Conservation (phyloP, 2,329 filamentous ascomycete genomes). For the Colletotrichum horii region DNA sequence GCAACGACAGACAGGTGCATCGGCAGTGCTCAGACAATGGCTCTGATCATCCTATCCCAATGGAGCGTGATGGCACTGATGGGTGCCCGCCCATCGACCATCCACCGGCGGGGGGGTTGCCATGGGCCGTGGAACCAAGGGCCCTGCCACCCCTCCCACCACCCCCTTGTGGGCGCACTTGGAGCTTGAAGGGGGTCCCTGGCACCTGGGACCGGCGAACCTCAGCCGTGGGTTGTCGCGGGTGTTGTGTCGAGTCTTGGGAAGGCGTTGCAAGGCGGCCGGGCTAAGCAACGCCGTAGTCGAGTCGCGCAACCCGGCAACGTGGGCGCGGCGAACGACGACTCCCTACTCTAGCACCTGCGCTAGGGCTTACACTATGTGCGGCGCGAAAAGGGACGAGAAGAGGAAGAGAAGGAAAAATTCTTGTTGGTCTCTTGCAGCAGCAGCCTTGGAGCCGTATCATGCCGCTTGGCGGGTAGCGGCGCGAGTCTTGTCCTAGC, state of each 20-base stretch:
- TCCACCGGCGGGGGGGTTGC: not conserved
- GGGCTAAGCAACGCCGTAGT: not conserved
- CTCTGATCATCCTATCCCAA: constrained; percentile 19
- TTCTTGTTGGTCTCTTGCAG: not conserved
- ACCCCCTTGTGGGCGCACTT: not conserved
- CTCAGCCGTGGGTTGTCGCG: not conserved
- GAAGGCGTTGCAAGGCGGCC: not conserved
- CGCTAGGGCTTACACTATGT: constrained; percentile 7
- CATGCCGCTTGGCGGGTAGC: constrained; percentile 14
- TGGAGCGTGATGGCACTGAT: constrained; percentile 12
- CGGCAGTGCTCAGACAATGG: constrained; percentile 17
- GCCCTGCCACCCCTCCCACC: not conserved
- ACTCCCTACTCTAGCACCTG: constrained; percentile 5
- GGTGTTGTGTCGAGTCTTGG: not conserved
- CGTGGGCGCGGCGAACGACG: constrained; percentile 4
- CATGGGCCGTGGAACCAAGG: not conserved
- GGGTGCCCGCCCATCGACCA: constrained; percentile 1
- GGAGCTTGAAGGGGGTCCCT: not conserved
- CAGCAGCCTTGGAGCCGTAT: not conserved
- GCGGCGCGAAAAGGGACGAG: not conserved
- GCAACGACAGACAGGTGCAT: constrained; percentile 4
- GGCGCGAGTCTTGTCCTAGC: not conserved
- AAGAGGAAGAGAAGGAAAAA: not conserved
- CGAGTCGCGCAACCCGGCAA: constrained; percentile 13
- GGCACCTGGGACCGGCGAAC: not conserved